These are phyloP conservation scores for Grosmannia penicillata DNA, from an alignment of 2,329 filamentous ascomycete genomes.

Conservation along the genomic window DNA sequence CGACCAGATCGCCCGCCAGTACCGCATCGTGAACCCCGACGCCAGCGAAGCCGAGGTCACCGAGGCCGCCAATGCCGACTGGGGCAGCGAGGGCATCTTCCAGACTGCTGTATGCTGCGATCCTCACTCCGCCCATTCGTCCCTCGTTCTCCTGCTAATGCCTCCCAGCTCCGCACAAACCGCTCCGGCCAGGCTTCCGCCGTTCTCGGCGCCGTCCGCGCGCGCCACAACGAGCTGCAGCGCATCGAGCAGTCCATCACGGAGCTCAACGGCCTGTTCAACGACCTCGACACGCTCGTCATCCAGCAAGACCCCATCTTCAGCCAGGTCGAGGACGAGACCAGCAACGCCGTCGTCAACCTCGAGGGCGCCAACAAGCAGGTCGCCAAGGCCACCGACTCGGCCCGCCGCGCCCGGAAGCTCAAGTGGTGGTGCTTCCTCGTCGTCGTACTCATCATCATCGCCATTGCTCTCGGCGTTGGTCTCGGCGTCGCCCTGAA, in stretches of 20 bases:
- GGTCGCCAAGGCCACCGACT: slow-evolving; percentile 51
- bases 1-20: slow-evolving; percentile 68
- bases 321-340: slow-evolving; percentile 47
- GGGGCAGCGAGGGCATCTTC: slow-evolving; percentile 69
- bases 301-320: slow-evolving; percentile 56
- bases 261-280: slow-evolving; percentile 56
- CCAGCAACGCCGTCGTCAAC: slow-evolving; percentile 49
- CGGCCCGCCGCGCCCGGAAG: slow-evolving; percentile 52
- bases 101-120: slow-evolving; percentile 56
- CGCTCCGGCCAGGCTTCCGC: slow-evolving; percentile 58
- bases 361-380: slow-evolving; percentile 56
- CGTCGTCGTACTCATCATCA: slow-evolving; percentile 41
- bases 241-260: slow-evolving; percentile 62
- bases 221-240: slow-evolving; percentile 71
- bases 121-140: not conserved
- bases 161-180: slow-evolving; percentile 53
- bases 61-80: slow-evolving; percentile 54
- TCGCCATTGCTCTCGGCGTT: slow-evolving; percentile 39
- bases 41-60: slow-evolving; percentile 60
- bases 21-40: slow-evolving; percentile 67
- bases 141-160: not conserved
- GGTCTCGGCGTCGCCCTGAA: slow-evolving; percentile 33
- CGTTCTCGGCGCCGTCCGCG: slow-evolving; percentile 63
- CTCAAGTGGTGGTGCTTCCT: slow-evolving; percentile 72
- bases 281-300: slow-evolving; percentile 60